phyloP scores from a whole-genome alignment of 2,329 filamentous ascomycete genomes.

The Emergomyces pasteurianus region DNA sequence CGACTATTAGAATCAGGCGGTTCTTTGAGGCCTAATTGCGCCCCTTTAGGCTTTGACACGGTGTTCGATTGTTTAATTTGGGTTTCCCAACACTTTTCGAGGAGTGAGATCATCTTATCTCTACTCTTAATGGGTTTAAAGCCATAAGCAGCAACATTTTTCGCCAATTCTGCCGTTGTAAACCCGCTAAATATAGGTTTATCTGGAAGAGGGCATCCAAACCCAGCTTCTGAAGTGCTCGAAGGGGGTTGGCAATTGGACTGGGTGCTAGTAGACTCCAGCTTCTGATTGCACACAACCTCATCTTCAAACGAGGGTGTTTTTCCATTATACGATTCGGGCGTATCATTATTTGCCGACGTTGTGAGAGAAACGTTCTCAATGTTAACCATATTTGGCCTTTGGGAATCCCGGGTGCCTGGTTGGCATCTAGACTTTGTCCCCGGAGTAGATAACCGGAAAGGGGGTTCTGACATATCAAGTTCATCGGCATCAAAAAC shows the following conservation, averaged over 20 bases:
- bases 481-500: conserved; percentile 52
- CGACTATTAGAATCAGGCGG: not conserved
- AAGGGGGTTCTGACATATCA: conserved; percentile 41
- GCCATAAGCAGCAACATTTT: conserved; percentile 51
- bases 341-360: not conserved
- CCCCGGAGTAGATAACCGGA: conserved; percentile 4
- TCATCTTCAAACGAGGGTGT: not conserved
- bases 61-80: conserved; percentile 28
- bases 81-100: conserved; percentile 60
- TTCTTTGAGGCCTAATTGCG: not conserved
- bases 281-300: conserved; percentile 4
- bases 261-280: not conserved
- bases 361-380: not conserved
- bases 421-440: not conserved
- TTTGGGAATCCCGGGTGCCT: no score
- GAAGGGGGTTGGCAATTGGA: not conserved
- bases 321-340: not conserved
- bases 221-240: not conserved
- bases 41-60: conserved; percentile 2
- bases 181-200: conserved; percentile 49
- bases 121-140: conserved; percentile 62
- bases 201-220: not conserved
- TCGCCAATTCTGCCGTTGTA: conserved; percentile 51
- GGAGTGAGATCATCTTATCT: conserved; percentile 55
- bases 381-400: not conserved